These are phyloP conservation scores for Saccharomyces hybrid DNA, from an alignment of 1,139 yeast genomes.

Conservation along the genomic window DNA sequence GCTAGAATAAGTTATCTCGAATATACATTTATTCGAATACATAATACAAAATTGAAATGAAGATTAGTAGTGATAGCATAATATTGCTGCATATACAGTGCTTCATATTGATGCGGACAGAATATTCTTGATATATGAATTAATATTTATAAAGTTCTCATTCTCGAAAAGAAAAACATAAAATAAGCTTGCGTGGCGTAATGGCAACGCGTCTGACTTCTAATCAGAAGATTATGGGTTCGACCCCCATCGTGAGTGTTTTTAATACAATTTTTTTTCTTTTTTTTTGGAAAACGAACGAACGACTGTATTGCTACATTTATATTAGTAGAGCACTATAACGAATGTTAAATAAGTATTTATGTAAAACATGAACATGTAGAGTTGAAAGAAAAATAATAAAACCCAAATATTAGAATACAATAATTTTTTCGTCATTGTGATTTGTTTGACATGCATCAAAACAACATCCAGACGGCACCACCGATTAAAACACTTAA, in stretches of 20 bases:
- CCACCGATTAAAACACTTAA: conserved; percentile 52
- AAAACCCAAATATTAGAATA: not conserved
- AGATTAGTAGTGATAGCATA: not conserved
- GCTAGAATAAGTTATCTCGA: not conserved
- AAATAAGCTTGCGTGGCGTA: conserved; percentile 39
- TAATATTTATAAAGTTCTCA: too few relatives aligned
- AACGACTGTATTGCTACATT: not conserved
- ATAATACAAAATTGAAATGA: not conserved
- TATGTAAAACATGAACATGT: not conserved
- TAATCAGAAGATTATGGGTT: conserved; percentile 53
- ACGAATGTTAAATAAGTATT: not conserved
- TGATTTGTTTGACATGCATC: conserved; percentile 4
- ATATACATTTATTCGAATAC: not conserved
- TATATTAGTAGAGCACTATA: not conserved
- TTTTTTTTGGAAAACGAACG: not conserved
- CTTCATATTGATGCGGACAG: not conserved
- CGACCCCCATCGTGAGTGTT: conserved; percentile 53
- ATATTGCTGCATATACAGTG: not conserved
- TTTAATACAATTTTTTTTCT: conserved; percentile 12
- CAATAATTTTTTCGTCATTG: not conserved
- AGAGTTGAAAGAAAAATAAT: not conserved
- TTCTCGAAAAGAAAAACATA: too few relatives aligned
- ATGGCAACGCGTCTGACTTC: conserved; percentile 58
- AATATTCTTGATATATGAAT: not conserved
- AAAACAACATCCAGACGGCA: conserved; percentile 65